Evolutionary conservation across 257 asterid species (phyloP).

Genomic region (Plantago elongata): DNA sequence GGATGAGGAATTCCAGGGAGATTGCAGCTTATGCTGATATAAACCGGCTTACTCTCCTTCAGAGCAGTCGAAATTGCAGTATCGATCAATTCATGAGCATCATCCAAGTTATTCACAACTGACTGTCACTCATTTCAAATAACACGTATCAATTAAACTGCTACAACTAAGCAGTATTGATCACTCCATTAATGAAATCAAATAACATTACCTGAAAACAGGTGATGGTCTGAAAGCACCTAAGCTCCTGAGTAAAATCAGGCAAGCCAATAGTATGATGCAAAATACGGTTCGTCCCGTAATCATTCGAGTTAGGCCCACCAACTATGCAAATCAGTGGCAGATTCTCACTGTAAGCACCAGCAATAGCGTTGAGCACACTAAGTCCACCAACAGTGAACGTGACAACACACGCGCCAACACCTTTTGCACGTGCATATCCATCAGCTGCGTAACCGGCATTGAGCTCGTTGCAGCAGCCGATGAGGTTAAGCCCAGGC

Average conservation of each 20-base stretch:
- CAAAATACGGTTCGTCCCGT: constrained; percentile 57
- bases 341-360: constrained; percentile 75
- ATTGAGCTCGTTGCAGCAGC: constrained; percentile 81
- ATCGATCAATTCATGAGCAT: constrained; percentile 63
- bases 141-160: background rate
- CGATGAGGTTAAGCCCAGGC: constrained; percentile 57
- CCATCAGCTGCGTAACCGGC: constrained; percentile 84
- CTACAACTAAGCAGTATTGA: background rate
- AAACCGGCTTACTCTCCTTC: constrained; percentile 64
- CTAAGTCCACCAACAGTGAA: constrained; percentile 83
- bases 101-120: constrained; percentile 49
- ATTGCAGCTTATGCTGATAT: constrained; percentile 59
- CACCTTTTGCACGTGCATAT: constrained; percentile 65
- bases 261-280: constrained; percentile 71
- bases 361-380: constrained; percentile 74
- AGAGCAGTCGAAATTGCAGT: constrained; percentile 57
- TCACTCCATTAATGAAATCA: too few relatives aligned
- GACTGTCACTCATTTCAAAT: constrained; percentile 32
- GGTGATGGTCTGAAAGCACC: constrained; percentile 65
- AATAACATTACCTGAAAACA: constrained; percentile 46
- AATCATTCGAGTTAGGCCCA: constrained; percentile 77
- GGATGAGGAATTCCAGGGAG: constrained; percentile 55
- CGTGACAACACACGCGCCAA: constrained; percentile 77
- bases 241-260: constrained; percentile 72
- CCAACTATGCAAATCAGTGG: constrained; percentile 77